Conservation (phyloP, 225 moss, liverwort and hornwort genomes). For the Ulota crispa region DNA sequence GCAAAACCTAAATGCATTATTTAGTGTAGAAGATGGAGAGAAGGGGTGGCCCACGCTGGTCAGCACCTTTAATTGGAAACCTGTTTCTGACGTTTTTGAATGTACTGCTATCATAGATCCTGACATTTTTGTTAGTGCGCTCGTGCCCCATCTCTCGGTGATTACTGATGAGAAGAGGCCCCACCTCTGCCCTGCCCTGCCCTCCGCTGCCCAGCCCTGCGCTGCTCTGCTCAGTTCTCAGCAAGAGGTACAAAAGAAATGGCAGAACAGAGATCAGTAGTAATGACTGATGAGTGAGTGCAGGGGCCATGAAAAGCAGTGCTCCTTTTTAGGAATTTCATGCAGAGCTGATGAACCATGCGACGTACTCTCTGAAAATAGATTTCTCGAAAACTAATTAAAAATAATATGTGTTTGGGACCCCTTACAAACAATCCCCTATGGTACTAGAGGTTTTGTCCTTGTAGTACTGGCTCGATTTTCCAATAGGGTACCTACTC, state of each 20-base stretch:
- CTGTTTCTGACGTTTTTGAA: neutral
- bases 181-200: too few species aligned
- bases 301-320: slow-evolving; percentile 17
- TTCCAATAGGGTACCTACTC: too few species aligned
- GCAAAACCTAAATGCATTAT: too few species aligned
- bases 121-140: slow-evolving; percentile 30
- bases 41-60: neutral
- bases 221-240: too few species aligned
- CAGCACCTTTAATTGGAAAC: neutral
- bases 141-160: slow-evolving; percentile 28
- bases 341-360: neutral
- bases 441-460: too few species aligned
- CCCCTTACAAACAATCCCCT: too few species aligned
- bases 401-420: too few species aligned
- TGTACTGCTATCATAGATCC: neutral
- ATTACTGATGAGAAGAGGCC: slow-evolving; percentile 25
- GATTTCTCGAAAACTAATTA: too few species aligned
- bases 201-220: too few species aligned
- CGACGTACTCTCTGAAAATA: neutral
- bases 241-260: neutral
- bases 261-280: neutral
- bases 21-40: too few species aligned
- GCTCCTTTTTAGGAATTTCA: neutral
- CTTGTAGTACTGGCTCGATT: too few species aligned
- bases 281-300: neutral